Base-by-base conservation (phyloP, 2,329 filamentous ascomycete genomes). In the Dactylellina drechsleri region DNA sequence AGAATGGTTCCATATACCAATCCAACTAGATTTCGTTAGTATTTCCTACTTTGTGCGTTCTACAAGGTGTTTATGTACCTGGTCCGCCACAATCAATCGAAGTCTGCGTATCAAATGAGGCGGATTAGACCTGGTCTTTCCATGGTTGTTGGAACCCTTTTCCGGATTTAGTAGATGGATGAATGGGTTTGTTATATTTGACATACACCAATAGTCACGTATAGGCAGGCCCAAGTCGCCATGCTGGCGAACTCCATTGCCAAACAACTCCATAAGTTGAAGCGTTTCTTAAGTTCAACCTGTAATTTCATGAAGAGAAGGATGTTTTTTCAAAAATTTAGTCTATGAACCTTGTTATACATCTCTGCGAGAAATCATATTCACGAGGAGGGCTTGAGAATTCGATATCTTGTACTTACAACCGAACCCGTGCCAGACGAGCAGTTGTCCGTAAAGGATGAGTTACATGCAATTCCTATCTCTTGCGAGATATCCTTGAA, bases 181-280 rank as follows among this genome's bases (percentile, higher is more conserved):
- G 36, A 4, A 18, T 18, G 43, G n/a, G 15, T 41, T 23, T 23
- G 13, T 45, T 28, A 36, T 31, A 2, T 45, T 58, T 53, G 41
- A 75, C 71, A 75, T 75, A 75, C 71, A 68, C 72, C 72, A 49
- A 76, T 59, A 26, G 72, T 76, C 49, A 76, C 72, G 47, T 66
- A 76, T 50, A 76, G 72, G 36, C 72, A 76, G 36, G 66, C 65
- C 65, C 66, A 70, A 26, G 72, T 76, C 50, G 72, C 72, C 72
- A 76, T 76, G 56, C 66, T 66, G 50, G 72, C 59, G 52, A 76
- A 76, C 40, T 76, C 72, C 72, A 76, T 70, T 1, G 72, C 72
- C 45, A 76, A 59, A 23, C 65, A 70, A 40, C 72, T 76, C 72
- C 72, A 76, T 66, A 76, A 45, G 41, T 59, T 76, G 60, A 76